Percentiles rank a stretch among this genome's conserved stretches.
These are phyloP conservation scores for Pyrenula massariospora DNA, from an alignment of 495 filamentous ascomycete species.

Conservation along the genomic window DNA sequence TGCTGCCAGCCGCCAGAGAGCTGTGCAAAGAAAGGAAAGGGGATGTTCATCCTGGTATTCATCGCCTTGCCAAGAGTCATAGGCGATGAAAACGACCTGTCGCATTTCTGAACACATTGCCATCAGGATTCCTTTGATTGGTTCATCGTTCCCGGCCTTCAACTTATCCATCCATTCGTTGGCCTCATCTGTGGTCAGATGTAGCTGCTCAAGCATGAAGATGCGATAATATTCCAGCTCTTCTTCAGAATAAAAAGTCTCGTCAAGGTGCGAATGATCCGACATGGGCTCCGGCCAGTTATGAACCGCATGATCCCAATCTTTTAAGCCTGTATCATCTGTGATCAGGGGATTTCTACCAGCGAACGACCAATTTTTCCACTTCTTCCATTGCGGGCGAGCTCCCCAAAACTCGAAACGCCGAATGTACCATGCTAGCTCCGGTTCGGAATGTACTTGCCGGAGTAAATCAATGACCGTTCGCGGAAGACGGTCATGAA, in stretches of 20 bases:
- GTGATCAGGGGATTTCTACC: neutral
- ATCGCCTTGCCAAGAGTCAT: neutral
- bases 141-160: neutral
- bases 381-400: neutral
- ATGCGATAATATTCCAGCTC: neutral
- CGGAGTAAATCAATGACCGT: neutral
- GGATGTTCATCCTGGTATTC: neutral
- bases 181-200: neutral
- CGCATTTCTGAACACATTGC: neutral
- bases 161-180: neutral
- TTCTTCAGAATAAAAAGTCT: neutral
- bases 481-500: neutral
- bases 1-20: neutral
- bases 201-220: neutral
- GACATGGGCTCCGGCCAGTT: neutral
- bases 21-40: neutral
- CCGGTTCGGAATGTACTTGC: neutral
- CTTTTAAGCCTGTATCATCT: neutral
- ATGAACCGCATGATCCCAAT: neutral
- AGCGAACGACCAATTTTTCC: neutral
- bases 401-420: neutral
- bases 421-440: neutral
- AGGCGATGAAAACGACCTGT: neutral
- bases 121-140: constrained; percentile 1
- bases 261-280: neutral